Conservation (phyloP, 208 protist genomes). For the Acanthamoeba castellanii region DNA sequence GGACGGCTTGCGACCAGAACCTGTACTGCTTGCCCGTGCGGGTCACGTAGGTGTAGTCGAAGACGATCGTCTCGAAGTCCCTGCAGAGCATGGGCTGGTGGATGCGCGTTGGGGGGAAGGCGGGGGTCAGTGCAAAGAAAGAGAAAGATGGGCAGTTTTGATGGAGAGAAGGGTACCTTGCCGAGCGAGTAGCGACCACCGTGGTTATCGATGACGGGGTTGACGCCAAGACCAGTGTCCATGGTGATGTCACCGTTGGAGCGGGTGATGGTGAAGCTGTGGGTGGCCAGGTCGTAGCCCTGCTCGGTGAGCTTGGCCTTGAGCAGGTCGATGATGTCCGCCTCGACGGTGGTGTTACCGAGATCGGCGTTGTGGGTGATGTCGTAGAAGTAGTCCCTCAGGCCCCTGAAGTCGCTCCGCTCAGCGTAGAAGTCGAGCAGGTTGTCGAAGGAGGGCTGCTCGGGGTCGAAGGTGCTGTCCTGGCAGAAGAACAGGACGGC, state of each 20-base stretch:
- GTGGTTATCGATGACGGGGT: slow-evolving; percentile 13
- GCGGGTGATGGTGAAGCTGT: slow-evolving; percentile 30
- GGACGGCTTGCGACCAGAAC: background rate
- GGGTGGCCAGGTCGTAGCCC: background rate
- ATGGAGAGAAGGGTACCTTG: background rate
- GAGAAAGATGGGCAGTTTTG: too few species aligned
- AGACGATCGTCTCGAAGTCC: background rate
- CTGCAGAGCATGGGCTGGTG: slow-evolving; percentile 3
- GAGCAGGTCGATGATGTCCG: background rate
- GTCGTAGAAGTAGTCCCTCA: background rate
- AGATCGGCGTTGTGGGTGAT: background rate
- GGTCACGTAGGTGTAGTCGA: slow-evolving; percentile 20
- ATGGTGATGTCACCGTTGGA: slow-evolving; percentile 45
- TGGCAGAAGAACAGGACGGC: background rate
- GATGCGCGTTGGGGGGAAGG: too few species aligned
- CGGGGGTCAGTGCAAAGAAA: too few species aligned
- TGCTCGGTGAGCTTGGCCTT: background rate
- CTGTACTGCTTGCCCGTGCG: background rate
- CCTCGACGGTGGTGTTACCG: slow-evolving; percentile 7
- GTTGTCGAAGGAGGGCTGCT: background rate
- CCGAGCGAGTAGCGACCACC: slow-evolving; percentile 21
- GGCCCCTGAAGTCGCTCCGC: background rate
- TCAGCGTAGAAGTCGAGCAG: background rate
- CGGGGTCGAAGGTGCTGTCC: background rate
- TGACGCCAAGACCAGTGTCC: background rate